These are phyloP conservation scores for Parasitella parasitica DNA, from an alignment of 371 early-diverging fungal genomes.

Conservation along the genomic window DNA sequence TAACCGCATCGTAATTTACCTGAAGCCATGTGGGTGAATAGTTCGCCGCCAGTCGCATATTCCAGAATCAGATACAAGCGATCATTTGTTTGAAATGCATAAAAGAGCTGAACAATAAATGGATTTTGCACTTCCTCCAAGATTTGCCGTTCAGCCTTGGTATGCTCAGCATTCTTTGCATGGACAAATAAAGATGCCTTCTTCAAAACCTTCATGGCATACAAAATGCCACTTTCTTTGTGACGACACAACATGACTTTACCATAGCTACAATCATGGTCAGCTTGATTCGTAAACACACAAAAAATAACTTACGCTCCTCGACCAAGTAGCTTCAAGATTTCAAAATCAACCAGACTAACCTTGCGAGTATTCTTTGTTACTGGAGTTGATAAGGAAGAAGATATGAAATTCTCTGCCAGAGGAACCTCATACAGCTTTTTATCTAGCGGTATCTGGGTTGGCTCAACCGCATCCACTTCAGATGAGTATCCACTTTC, in stretches of 20 bases:
- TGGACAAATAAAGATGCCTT: slow-evolving; percentile 81
- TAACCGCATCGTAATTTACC: slow-evolving; percentile 19
- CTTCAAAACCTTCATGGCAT: slow-evolving; percentile 92
- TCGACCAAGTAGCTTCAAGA: slow-evolving; percentile 92
- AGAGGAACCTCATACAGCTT: slow-evolving; percentile 42
- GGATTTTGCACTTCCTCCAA: slow-evolving; percentile 79
- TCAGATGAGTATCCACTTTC: slow-evolving; percentile 47
- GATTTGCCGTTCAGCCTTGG: slow-evolving; percentile 75
- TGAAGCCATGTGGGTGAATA: slow-evolving; percentile 68
- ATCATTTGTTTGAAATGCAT: slow-evolving; percentile 90
- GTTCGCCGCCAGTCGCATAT: slow-evolving; percentile 98
- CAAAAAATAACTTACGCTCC: slow-evolving; percentile 56
- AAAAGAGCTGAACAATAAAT: slow-evolving; percentile 94
- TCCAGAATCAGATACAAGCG: slow-evolving; percentile 95
- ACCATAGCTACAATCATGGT: slow-evolving; percentile 32
- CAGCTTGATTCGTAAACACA: background rate
- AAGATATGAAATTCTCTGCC: slow-evolving; percentile 35
- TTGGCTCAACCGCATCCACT: slow-evolving; percentile 35
- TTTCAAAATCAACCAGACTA: slow-evolving; percentile 86
- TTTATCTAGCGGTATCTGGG: slow-evolving; percentile 27
- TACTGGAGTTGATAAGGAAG: slow-evolving; percentile 27
- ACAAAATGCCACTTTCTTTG: slow-evolving; percentile 51
- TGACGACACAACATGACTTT: slow-evolving; percentile 47
- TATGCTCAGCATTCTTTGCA: slow-evolving; percentile 69
- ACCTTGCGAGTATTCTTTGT: slow-evolving; percentile 59